Evolutionary conservation across 2,329 filamentous ascomycete genomes (phyloP), one percentile per base, ranked within the genome.

Genomic region (Trichothecium sympodiale): DNA sequence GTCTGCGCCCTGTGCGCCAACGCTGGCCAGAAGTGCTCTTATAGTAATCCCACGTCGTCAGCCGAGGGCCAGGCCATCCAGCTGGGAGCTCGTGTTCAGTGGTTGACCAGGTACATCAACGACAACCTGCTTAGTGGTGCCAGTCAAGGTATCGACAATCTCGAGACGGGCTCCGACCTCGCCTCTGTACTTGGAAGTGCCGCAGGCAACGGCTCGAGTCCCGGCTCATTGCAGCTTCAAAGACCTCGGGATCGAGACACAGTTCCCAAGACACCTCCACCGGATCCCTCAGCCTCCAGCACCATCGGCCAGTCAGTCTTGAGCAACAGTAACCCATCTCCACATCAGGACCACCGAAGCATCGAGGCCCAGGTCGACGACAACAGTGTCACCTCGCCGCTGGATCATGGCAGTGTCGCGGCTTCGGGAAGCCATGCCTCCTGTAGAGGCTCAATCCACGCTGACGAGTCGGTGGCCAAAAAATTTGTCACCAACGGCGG

Each of bases 21-120:
- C 20, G 56, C 60, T 8, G 60, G 57, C 14, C 51, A 60, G 30
- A 51, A 52, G 25, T 65, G 62, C 45, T 61, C 51, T 34, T 57
- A 49, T 37, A 55, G 46, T 9, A 51, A 49, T 8, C 49, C 49
- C 27, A 46, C 48, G 4, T 43, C n/a, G 6, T 18, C 31, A 10
- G 48, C 47, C 25, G 50, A 50, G 20, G 55, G 55, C 12, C 53
- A 59, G 39, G 50, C 53, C 6, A 51, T 57, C 14, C 57, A 61
- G 28, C 42, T 65, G 35, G 52, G 54, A 8, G 53, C 56, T n/a
- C 53, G 61, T 2, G 51, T 65, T 8, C 49, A 58, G 31, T 64
- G 62, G 61, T 47, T 65, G 8, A 55, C 54, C 4, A 44, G 44
- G 13, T 55, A 54, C 35, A 49, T 65, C 33, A 56, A 64, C 35